Base-by-base conservation (phyloP, 2,329 filamentous ascomycete genomes). In the Colletotrichum cuscutae region DNA sequence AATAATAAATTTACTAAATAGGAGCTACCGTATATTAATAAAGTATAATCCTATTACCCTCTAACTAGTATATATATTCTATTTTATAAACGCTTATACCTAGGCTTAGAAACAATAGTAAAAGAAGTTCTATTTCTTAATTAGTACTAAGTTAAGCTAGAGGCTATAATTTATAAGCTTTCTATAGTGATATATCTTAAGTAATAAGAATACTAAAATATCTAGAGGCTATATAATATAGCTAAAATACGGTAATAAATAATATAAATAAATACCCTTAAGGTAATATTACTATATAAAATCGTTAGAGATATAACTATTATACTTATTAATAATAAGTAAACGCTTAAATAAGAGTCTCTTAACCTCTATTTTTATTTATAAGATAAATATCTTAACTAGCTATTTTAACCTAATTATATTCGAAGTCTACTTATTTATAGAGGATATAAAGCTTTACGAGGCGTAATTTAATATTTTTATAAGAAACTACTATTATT, bases 181-280 rank as follows among this genome's bases (percentile, higher is more conserved):
- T 8, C 2, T 30, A 30, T 1, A 1, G 1, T 30, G 8, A 2
- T 30, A 30, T 30, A 30, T 30, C 2, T 61, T 61, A 3, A 61
- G 4, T 0, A 19, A 19, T 19, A 11, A 61, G 9, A 61, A 61
- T 2, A 62, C 35, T 22, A 67, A 30, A 4, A 77, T 49, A 73
- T 77, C 59, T 24, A 77, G 65, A 19, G 70, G 74, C 60, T 77
- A 30, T 0, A 66, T 62, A 15, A 77, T 28, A 58, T 77, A 56
- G 8, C 54, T 82, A 77, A 59, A 54, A 76, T 78, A 53, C 5
- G 64, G 57, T 35, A 64, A 54, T 32, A 77, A 42, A 58, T 75
- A 77, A 37, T 66, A 58, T 15, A 75, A n/a, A 5, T 65, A 65
- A 58, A 77, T 63, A 26, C 71, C 72, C 52, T 77, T 66, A 8